Evolutionary conservation across 1,284 basidiomycete genomes (phyloP).

Genomic region (Fomitopsis pinicola): DNA sequence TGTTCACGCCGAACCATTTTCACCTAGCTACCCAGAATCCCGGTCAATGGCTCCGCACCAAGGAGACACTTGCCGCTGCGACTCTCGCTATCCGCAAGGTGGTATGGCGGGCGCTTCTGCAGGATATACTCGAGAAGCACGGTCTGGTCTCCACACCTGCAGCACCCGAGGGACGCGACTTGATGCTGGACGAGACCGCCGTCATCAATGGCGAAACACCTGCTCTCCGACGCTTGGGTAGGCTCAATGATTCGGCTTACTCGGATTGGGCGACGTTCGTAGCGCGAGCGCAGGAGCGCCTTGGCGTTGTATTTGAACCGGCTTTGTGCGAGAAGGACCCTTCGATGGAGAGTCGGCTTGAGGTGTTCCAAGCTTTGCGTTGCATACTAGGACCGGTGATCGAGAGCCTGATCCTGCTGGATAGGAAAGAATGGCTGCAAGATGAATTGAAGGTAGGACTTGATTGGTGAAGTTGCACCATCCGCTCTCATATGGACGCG

Average conservation of each 20-base stretch:
- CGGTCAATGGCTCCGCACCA: conserved; percentile 33
- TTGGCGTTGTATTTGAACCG: conserved; percentile 15
- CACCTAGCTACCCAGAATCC: conserved; percentile 55
- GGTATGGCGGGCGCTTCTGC: conserved; percentile 55
- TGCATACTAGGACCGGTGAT: conserved; percentile 37
- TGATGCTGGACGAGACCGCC: background rate
- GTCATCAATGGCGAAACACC: conserved; percentile 11
- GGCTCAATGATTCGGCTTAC: conserved; percentile 32
- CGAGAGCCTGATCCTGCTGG: conserved; percentile 36
- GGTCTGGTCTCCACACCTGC: background rate
- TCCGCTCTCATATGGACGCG: background rate
- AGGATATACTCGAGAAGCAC: conserved; percentile 13
- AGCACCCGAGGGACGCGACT: too few species aligned
- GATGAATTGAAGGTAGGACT: conserved; percentile 24
- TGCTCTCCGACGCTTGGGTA: conserved; percentile 25
- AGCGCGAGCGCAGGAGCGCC: conserved; percentile 19
- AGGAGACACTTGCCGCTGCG: conserved; percentile 21
- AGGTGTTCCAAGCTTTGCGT: conserved; percentile 35
- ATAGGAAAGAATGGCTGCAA: conserved; percentile 32
- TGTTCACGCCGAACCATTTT: conserved; percentile 33
- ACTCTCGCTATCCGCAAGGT: conserved; percentile 56
- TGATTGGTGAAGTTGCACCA: background rate
- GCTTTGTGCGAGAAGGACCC: conserved; percentile 4
- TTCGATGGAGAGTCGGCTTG: conserved; percentile 26
- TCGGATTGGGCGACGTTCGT: conserved; percentile 30